Evolutionary conservation across 2,329 filamentous ascomycete species (phyloP).

Genomic region (Endoconidiophora polonica): DNA sequence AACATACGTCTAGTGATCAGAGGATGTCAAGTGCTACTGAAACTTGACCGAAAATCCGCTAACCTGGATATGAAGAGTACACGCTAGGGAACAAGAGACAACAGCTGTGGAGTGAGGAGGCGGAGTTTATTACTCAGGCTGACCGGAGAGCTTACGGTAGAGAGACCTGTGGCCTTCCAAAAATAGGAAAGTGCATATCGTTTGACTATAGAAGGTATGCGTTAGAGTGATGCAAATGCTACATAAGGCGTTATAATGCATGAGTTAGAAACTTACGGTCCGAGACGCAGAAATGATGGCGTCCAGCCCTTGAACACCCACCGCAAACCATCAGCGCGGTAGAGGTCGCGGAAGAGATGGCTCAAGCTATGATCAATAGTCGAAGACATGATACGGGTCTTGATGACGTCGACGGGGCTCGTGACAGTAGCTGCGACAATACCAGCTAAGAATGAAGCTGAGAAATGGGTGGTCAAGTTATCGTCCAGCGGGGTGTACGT

Average conservation of each 20-base stretch:
- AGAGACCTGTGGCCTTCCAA: constrained; percentile 72
- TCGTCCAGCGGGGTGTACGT: constrained; percentile 50
- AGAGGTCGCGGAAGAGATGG: constrained; percentile 48
- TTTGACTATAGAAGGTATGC: constrained; percentile 38
- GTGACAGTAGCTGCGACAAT: constrained; percentile 74
- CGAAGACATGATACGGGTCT: constrained; percentile 72
- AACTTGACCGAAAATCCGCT: not conserved
- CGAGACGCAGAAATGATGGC: constrained; percentile 51
- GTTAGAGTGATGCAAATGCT: constrained; percentile 11
- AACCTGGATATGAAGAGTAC: constrained; percentile 6
- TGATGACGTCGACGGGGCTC: constrained; percentile 75
- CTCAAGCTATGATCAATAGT: constrained; percentile 33
- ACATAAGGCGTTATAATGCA: not conserved
- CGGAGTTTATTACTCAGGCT: constrained; percentile 19
- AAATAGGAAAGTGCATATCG: constrained; percentile 73
- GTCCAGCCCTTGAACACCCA: constrained; percentile 92
- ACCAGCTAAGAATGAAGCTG: constrained; percentile 60
- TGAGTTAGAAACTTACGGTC: constrained; percentile 33
- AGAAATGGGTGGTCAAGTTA: constrained; percentile 60
- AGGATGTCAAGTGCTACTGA: not conserved
- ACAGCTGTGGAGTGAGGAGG: constrained; percentile 14
- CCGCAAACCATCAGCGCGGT: constrained; percentile 49
- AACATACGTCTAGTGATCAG: not conserved
- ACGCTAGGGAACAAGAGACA: constrained; percentile 13
- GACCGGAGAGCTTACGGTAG: constrained; percentile 40